Conservation (phyloP, 129 eudicot genomes). For the Flaveria ramosissima region DNA sequence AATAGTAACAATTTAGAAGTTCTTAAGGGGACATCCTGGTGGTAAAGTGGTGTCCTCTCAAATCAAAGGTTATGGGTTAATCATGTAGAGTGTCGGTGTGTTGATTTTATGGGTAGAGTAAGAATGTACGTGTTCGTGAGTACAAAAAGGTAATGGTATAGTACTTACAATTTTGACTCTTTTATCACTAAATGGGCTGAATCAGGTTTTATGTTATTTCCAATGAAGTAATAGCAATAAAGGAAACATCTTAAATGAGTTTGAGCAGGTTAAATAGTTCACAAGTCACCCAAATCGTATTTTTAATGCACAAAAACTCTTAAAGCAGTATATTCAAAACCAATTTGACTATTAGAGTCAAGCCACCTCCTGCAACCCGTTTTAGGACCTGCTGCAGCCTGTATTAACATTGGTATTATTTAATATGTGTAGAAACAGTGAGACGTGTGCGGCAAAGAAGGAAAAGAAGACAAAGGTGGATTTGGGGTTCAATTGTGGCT, state of each 20-base stretch:
- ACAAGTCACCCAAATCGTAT: not conserved
- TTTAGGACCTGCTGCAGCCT: not conserved
- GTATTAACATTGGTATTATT: not conserved
- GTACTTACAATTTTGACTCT: not conserved
- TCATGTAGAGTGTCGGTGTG: too few relatives aligned
- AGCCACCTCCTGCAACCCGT: not conserved
- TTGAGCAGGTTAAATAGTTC: not conserved
- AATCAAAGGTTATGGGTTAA: too few relatives aligned
- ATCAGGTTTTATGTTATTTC: not conserved
- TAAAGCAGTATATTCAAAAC: not conserved
- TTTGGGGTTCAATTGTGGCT: constrained; percentile 75
- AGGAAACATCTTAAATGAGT: not conserved
- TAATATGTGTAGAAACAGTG: constrained; percentile 50
- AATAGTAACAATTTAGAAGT: not conserved
- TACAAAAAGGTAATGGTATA: too few relatives aligned
- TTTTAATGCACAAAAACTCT: not conserved
- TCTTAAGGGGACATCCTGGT: too few relatives aligned
- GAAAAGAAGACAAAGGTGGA: constrained; percentile 67
- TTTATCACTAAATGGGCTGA: not conserved
- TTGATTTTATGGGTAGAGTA: too few relatives aligned
- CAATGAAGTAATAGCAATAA: not conserved
- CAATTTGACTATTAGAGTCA: not conserved
- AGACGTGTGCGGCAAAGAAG: constrained; percentile 66
- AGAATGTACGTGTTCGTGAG: too few relatives aligned
- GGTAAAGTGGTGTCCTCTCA: too few relatives aligned